phyloP scores from a whole-genome alignment of 2,329 filamentous ascomycete genomes.

The Cercospora citrullina region DNA sequence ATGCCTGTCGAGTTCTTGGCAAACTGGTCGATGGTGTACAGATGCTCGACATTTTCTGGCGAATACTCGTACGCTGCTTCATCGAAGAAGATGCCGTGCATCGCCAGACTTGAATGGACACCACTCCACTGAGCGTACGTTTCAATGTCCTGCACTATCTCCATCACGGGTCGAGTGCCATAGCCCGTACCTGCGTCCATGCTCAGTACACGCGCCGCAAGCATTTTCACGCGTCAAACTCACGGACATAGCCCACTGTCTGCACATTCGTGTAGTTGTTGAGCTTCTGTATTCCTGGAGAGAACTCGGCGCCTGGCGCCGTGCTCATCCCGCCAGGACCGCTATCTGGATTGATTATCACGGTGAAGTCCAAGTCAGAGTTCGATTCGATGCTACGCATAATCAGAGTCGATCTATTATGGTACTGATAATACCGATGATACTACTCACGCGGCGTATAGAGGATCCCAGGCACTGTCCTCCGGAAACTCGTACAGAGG shows the following conservation, averaged over 20 bases:
- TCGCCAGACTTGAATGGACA: conserved; percentile 23
- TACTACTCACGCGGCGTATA: conserved; percentile 25
- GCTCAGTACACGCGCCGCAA: neutral
- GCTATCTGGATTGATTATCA: conserved; percentile 31
- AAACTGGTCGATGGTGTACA: conserved; percentile 21
- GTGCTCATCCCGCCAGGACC: conserved; percentile 25
- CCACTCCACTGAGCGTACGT: conserved; percentile 30
- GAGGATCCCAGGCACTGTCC: conserved; percentile 21
- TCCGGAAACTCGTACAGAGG: conserved; percentile 28
- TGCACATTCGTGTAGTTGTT: conserved; percentile 31
- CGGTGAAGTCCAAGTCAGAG: conserved; percentile 26
- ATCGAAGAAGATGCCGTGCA: conserved; percentile 37
- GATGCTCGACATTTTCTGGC: conserved; percentile 14
- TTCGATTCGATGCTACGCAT: conserved; percentile 9
- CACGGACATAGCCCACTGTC: conserved; percentile 33
- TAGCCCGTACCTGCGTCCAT: conserved; percentile 20
- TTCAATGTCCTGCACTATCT: conserved; percentile 27
- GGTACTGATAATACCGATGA: neutral
- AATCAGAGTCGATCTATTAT: conserved; percentile 11
- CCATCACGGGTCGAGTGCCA: conserved; percentile 21
- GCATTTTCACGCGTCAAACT: conserved; percentile 8
- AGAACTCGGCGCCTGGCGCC: conserved; percentile 22
- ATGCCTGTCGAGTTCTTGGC: conserved; percentile 24
- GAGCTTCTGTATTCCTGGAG: conserved; percentile 29
- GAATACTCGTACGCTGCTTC: conserved; percentile 27